Evolutionary conservation across 106 monocot species (phyloP).

Genomic region (Posidonia australis): DNA sequence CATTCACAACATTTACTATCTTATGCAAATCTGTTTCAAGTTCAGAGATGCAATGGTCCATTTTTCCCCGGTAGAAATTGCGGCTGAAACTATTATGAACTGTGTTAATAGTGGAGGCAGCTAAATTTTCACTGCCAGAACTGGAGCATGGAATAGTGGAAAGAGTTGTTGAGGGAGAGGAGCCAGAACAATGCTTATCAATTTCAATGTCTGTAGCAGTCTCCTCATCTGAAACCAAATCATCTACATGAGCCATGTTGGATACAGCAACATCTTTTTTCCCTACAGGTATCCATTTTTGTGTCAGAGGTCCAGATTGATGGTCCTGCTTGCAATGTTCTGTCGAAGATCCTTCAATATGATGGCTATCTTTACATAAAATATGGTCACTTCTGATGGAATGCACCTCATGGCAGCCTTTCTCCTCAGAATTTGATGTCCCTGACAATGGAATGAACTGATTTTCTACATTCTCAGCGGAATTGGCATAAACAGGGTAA

Average conservation of each 20-base stretch:
- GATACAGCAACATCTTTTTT: conserved; percentile 13
- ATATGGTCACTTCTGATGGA: neutral
- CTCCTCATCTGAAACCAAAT: conserved; percentile 4
- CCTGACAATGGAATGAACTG: neutral
- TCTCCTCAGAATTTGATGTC: neutral
- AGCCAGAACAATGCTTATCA: neutral
- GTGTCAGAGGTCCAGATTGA: conserved; percentile 8
- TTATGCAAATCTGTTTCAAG: conserved; percentile 35
- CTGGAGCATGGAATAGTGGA: conserved; percentile 3
- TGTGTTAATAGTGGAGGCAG: conserved; percentile 14
- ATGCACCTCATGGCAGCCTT: neutral
- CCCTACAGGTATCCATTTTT: conserved; percentile 42
- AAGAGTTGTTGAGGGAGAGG: neutral
- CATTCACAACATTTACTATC: conserved; percentile 38
- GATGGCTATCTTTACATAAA: neutral
- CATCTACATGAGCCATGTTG: conserved; percentile 1
- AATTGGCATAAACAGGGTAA: neutral
- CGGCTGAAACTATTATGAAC: conserved; percentile 1
- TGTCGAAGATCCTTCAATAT: conserved; percentile 8
- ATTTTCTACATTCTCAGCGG: neutral
- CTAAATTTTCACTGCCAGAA: conserved; percentile 12
- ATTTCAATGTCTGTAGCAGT: conserved; percentile 5
- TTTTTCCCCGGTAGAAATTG: neutral
- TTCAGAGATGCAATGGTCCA: neutral
- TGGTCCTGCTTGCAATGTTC: conserved; percentile 11